Base-by-base conservation (phyloP, 495 filamentous ascomycete species). In the Penicillium egyptiacum region DNA sequence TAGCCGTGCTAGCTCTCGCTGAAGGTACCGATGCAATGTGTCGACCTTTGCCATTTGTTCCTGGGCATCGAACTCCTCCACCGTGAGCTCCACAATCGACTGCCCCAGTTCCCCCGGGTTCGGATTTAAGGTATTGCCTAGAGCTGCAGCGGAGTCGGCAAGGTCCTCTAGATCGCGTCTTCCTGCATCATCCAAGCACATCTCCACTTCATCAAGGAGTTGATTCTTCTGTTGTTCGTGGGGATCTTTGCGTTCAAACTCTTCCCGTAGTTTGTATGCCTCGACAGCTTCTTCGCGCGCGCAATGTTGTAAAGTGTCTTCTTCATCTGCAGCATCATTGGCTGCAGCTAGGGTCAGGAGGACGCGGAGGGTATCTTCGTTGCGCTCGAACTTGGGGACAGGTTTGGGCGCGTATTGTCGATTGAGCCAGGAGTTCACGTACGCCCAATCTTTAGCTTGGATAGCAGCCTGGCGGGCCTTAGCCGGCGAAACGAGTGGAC, bases 241-340 rank as follows among this genome's bases (percentile, higher is more conserved):
- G 31, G 61, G 37, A 14, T 69, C 55, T 40, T 69, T 65, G 42
- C 48, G 45, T 39, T 75, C 68, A 1, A 26, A 39, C 12, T 66
- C 60, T 49, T 77, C 70, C 16, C 61, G 63, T 48, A 63, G 35
- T 52, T 73, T 74, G 65, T 67, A 75, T 4, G 58, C 63, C 25
- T 65, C 57, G 8, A 77, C 49, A 7, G 73, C 70, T 56, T 78
- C 72, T 59, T 78, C 70, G 14, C 69, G 70, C 0, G 75, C 74
- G 14, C 68, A 66, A 20, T 77, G 70, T 19, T 88, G 69, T 5
- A 89, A 67, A 4, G 75, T 67, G 12, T 81, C 77, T 61, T 91
- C 86, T 57, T 96, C 91, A 60, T 96, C 90, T 17, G 90, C 91
- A 9, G 83, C 69, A 64, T 96, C 91, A 74, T 94, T 96, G 39